Conservation (phyloP, 371 early-diverging fungal species). For the Saksenaea vasiformis region DNA sequence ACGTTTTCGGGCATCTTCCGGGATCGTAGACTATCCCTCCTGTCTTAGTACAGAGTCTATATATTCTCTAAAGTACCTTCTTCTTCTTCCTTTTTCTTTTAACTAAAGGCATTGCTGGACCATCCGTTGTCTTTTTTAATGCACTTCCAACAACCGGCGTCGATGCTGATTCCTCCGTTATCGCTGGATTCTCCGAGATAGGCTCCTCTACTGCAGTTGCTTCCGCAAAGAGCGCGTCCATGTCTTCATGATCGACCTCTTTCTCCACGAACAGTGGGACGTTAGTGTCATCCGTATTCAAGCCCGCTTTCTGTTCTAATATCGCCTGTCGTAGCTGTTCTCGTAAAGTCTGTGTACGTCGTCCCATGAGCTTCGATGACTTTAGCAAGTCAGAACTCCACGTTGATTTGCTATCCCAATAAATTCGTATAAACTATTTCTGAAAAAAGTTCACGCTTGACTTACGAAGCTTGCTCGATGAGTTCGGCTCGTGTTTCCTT, state of each 20-base stretch:
- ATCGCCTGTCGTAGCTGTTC: constrained; percentile 76
- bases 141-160: constrained; percentile 47
- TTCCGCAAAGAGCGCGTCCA: constrained; percentile 16
- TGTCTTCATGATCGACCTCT: constrained; percentile 29
- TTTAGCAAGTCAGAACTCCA: constrained; percentile 77
- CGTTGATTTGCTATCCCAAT: constrained; percentile 43
- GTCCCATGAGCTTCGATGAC: constrained; percentile 81
- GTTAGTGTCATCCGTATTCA: constrained; percentile 56
- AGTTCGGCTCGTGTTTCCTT: constrained; percentile 88
- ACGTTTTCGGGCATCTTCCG: constrained; percentile 39
- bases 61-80: constrained; percentile 15
- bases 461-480: constrained; percentile 77
- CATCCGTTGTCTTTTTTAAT: constrained; percentile 41
- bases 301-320: constrained; percentile 71
- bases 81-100: constrained; percentile 54
- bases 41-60: background rate
- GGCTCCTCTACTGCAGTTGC: constrained; percentile 3
- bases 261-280: constrained; percentile 53
- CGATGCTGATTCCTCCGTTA: constrained; percentile 1
- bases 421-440: background rate
- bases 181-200: constrained; percentile 6
- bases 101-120: constrained; percentile 26
- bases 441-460: background rate
- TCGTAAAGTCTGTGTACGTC: constrained; percentile 64
- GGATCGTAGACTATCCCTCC: constrained; percentile 41